Evolutionary conservation across 1,284 basidiomycete genomes (phyloP).

Genomic region (Hemileia vastatrix): DNA sequence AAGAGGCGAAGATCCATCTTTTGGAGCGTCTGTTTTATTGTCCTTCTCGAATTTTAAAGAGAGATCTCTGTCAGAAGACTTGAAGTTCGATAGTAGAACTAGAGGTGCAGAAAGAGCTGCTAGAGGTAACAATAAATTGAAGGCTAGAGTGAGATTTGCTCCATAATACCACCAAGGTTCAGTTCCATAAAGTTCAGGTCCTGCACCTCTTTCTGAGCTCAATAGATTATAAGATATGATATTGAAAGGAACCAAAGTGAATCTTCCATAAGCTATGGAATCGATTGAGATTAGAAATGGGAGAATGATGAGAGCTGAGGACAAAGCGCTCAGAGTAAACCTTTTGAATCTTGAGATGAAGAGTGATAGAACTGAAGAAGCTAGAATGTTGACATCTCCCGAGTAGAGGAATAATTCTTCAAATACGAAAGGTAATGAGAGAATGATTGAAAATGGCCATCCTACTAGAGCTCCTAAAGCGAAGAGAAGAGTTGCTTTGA

Average conservation of each 20-base stretch:
- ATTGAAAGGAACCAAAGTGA: constrained; percentile 77
- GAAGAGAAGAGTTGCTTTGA: constrained; percentile 65
- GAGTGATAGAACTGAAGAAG: constrained; percentile 47
- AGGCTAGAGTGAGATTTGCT: constrained; percentile 78
- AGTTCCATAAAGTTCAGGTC: constrained; percentile 87
- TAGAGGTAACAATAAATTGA: constrained; percentile 74
- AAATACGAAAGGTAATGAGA: constrained; percentile 77
- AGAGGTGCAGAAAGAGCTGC: constrained; percentile 71
- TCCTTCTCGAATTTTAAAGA: too few relatives aligned
- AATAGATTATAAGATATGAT: constrained; percentile 91
- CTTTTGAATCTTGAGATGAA: constrained; percentile 2
- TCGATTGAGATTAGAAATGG: constrained; percentile 62
- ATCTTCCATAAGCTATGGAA: constrained; percentile 72
- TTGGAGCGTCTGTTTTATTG: constrained; percentile 63
- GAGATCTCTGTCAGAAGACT: too few relatives aligned
- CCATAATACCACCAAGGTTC: constrained; percentile 75
- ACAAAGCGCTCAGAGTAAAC: too few relatives aligned
- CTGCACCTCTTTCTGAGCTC: constrained; percentile 53
- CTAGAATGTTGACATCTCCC: constrained; percentile 58
- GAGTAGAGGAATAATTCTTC: constrained; percentile 78
- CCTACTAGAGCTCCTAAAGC: constrained; percentile 51
- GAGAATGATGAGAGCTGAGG: neutral
- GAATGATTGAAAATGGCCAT: constrained; percentile 85
- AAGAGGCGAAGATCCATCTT: constrained; percentile 29
- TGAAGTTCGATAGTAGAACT: constrained; percentile 61